Conservation (phyloP, 2,329 filamentous ascomycete genomes). For the Clarireedia homoeocarpa region DNA sequence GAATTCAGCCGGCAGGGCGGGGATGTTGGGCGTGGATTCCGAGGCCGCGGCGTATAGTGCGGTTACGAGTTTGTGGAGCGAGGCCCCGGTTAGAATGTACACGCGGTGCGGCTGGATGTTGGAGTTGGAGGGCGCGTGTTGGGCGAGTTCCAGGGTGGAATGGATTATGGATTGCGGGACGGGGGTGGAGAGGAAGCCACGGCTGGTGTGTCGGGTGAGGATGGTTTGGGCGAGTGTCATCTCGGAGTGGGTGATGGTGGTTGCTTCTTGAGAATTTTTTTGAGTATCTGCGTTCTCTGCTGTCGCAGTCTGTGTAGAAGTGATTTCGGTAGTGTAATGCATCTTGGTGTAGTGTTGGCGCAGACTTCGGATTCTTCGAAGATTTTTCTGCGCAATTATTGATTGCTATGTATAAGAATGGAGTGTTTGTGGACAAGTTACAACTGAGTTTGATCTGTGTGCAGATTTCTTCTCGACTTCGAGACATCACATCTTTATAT, state of each 20-base stretch:
- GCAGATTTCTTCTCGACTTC: no score
- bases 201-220: not conserved
- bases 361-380: no score
- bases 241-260: not conserved
- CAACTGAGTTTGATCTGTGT: no score
- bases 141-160: slow-evolving; percentile 5
- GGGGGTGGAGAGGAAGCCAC: not conserved
- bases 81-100: not conserved
- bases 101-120: slow-evolving; percentile 3
- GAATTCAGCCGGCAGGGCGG: not conserved
- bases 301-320: not conserved
- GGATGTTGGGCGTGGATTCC: not conserved
- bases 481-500: no score
- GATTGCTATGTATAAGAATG: no score
- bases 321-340: not conserved
- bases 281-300: not conserved
- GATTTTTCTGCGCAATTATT: no score
- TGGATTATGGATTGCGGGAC: not conserved
- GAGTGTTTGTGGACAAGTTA: no score
- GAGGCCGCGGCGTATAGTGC: not conserved
- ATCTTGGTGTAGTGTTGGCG: not conserved
- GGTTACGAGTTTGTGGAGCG: not conserved
- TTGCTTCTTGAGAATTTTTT: not conserved
- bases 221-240: slow-evolving; percentile 2
- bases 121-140: slow-evolving; percentile 6